phyloP scores from a whole-genome alignment of 257 asterid species.

The Solanum acaule region DNA sequence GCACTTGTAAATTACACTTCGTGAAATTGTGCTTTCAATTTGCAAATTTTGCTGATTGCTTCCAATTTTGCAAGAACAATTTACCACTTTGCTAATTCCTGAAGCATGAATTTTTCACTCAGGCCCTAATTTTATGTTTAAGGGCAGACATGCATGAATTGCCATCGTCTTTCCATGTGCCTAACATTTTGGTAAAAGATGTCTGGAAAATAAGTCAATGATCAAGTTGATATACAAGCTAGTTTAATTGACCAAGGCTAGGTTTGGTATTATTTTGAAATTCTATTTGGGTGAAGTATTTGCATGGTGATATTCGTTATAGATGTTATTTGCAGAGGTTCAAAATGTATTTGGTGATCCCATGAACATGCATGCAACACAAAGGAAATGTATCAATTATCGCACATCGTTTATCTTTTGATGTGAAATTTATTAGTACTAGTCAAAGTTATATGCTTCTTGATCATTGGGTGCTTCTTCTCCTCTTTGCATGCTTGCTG shows the following conservation, averaged over 20 bases:
- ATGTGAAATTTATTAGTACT: background rate
- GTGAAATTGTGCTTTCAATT: background rate
- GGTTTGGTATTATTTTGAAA: background rate
- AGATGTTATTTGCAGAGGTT: background rate
- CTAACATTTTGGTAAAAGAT: background rate
- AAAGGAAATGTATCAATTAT: background rate
- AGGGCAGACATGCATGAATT: background rate
- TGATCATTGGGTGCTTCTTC: background rate
- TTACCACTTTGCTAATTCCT: background rate
- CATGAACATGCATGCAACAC: background rate
- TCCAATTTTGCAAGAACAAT: background rate
- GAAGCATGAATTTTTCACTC: background rate
- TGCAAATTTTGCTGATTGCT: background rate
- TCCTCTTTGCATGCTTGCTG: background rate
- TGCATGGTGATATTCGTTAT: background rate
- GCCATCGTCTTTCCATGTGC: background rate
- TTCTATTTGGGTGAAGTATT: background rate
- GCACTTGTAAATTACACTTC: background rate
- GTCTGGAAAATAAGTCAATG: background rate
- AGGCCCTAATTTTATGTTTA: background rate
- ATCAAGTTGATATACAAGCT: background rate
- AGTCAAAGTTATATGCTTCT: background rate
- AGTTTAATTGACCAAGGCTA: background rate
- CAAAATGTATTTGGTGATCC: background rate
- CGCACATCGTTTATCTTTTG: background rate